Percentiles rank a stretch among this genome's conserved stretches.
phyloP scores from a whole-genome alignment of 2,329 filamentous ascomycete species.

The Zopfia rhizophila region DNA sequence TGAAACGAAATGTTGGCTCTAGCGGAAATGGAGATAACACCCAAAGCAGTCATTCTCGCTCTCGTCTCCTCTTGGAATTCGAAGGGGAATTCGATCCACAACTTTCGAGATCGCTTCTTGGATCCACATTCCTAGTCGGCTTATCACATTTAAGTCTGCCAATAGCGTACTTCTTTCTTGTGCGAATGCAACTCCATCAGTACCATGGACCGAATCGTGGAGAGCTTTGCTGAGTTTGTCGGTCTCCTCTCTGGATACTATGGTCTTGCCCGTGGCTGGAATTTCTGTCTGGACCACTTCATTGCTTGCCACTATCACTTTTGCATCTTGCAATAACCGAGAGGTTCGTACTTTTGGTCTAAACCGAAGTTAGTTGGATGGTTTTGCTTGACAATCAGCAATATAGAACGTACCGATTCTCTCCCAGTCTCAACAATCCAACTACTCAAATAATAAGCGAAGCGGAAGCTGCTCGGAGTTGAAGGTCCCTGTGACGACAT shows the following conservation, averaged over 20 bases:
- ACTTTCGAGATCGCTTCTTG: constrained; percentile 2
- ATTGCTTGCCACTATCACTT: no score
- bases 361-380: no score
- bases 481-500: constrained; percentile 11
- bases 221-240: neutral
- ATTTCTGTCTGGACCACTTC: no score
- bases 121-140: neutral
- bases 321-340: no score
- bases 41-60: constrained; percentile 1
- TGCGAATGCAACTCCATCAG: neutral
- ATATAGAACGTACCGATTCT: no score
- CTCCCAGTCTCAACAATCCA: no score
- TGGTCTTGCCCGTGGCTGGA: no score
- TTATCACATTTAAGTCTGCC: neutral
- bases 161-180: neutral
- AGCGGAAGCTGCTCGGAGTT: constrained; percentile 1
- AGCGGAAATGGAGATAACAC: constrained; percentile 1
- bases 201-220: neutral
- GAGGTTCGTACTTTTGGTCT: no score
- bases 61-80: constrained; percentile 1
- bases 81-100: constrained; percentile 7
- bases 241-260: neutral
- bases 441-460: no score
- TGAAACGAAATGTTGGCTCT: constrained; percentile 1
- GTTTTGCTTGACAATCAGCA: no score